phyloP scores from a whole-genome alignment of 495 filamentous ascomycete species.

The Penicillium silybi region DNA sequence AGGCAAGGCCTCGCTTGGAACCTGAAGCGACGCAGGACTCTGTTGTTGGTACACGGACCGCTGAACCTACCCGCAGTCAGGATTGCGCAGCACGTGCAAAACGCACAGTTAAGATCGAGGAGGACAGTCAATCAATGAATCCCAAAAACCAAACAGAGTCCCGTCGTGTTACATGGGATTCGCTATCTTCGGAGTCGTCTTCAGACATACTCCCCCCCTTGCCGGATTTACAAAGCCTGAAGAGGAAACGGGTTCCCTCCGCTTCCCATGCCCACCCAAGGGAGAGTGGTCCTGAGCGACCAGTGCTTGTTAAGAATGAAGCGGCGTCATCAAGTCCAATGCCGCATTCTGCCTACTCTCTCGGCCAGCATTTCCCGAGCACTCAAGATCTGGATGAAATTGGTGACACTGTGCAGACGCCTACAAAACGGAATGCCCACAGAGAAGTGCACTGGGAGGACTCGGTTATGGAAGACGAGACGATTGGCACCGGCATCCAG shows the following conservation, averaged over 20 bases:
- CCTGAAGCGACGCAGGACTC: not conserved
- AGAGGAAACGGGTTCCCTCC: slow-evolving; percentile 18
- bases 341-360: slow-evolving; percentile 25
- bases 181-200: slow-evolving; percentile 12
- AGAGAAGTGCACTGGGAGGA: slow-evolving; percentile 7
- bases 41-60: not conserved
- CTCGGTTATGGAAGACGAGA: not conserved
- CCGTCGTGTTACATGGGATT: slow-evolving; percentile 7
- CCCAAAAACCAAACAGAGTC: slow-evolving; percentile 1
- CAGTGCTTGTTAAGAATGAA: slow-evolving; percentile 31
- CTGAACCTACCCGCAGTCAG: not conserved
- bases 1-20: not conserved
- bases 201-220: slow-evolving; percentile 35
- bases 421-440: slow-evolving; percentile 49
- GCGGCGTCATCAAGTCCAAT: slow-evolving; percentile 29
- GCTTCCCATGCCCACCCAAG: not conserved
- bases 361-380: slow-evolving; percentile 15
- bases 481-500: not conserved
- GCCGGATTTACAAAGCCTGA: slow-evolving; percentile 23
- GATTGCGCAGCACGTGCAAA: not conserved
- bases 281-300: slow-evolving; percentile 5
- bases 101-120: not conserved
- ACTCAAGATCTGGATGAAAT: slow-evolving; percentile 76
- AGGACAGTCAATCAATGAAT: not conserved
- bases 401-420: slow-evolving; percentile 58